Evolutionary conservation across 2,329 filamentous ascomycete species (phyloP).

Genomic region (Ophiostoma angusticollis): DNA sequence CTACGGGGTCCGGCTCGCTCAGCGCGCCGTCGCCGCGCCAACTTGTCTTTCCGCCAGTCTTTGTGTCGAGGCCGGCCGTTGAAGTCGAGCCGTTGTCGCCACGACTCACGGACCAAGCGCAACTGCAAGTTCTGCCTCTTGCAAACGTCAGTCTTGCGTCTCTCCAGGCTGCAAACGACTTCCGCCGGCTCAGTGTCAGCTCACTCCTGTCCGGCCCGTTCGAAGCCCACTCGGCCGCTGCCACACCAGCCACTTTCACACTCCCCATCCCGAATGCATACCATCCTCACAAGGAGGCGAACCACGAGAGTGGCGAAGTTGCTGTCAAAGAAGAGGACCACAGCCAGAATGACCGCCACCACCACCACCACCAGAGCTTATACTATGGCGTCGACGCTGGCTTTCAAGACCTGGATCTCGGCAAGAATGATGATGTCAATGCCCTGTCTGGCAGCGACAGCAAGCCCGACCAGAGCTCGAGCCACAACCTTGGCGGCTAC

Average conservation of each 20-base stretch:
- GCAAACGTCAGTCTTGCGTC: neutral
- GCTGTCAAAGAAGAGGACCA: neutral
- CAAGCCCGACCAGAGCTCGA: neutral
- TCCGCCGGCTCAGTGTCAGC: conserved; percentile 46
- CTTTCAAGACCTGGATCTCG: conserved; percentile 54
- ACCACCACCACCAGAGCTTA: conserved; percentile 21
- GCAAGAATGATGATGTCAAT: conserved; percentile 55
- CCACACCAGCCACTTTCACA: neutral
- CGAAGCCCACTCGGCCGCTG: conserved; percentile 17
- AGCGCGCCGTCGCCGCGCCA: conserved; percentile 10
- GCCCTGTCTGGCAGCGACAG: conserved; percentile 38
- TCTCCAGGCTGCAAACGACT: conserved; percentile 7
- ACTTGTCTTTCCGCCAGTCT: neutral
- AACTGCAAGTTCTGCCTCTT: neutral
- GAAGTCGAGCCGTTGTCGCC: conserved; percentile 1
- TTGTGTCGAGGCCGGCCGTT: neutral
- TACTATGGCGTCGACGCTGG: conserved; percentile 63
- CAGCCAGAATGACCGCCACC: conserved; percentile 2
- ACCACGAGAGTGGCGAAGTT: too few species aligned
- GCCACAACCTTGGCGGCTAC: conserved; percentile 44
- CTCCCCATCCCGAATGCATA: neutral
- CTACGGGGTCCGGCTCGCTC: conserved; percentile 9
- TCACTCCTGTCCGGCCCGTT: conserved; percentile 46
- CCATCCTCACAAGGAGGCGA: neutral
- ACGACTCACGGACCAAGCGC: conserved; percentile 2